These are phyloP conservation scores for Lippia alba DNA, from an alignment of 305 asterid species.

Conservation along the genomic window DNA sequence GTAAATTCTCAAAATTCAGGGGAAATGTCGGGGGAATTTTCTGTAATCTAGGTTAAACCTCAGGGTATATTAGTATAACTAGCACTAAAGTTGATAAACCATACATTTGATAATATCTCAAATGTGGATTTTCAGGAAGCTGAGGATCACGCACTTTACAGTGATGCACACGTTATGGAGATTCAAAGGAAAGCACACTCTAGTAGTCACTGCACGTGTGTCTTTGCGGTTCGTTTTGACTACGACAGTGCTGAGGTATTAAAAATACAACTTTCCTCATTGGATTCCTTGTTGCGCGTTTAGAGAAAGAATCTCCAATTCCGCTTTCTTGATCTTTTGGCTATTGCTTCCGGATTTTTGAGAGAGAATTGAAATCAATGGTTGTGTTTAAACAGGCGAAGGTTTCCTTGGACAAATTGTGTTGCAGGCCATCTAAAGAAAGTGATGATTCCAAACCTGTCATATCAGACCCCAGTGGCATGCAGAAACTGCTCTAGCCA, in stretches of 20 bases:
- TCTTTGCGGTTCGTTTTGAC: conserved; percentile 71
- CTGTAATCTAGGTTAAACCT: too few relatives aligned
- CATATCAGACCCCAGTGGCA: not conserved
- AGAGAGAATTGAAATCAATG: too few relatives aligned
- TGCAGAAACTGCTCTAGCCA: conserved; percentile 18
- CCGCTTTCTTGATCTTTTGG: conserved; percentile 1
- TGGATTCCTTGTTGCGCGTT: not conserved
- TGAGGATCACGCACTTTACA: conserved; percentile 58
- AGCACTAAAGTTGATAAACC: too few relatives aligned
- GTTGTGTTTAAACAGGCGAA: conserved; percentile 40
- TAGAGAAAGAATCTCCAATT: not conserved
- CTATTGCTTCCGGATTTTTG: not conserved
- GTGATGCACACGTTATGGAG: conserved; percentile 66
- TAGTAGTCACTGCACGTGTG: conserved; percentile 57
- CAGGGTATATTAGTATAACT: too few relatives aligned
- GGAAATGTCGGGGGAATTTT: too few relatives aligned
- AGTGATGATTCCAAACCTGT: conserved; percentile 11
- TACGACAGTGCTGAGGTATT: conserved; percentile 59
- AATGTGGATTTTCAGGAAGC: conserved; percentile 46
- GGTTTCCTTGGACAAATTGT: conserved; percentile 47
- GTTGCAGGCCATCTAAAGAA: conserved; percentile 57
- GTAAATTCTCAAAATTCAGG: too few relatives aligned
- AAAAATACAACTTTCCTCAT: conserved; percentile 3
- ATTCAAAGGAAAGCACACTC: conserved; percentile 55
- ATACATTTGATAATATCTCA: not conserved